Evolutionary conservation across 2,329 filamentous ascomycete genomes (phyloP).

Genomic region (Penicillium frequentans): DNA sequence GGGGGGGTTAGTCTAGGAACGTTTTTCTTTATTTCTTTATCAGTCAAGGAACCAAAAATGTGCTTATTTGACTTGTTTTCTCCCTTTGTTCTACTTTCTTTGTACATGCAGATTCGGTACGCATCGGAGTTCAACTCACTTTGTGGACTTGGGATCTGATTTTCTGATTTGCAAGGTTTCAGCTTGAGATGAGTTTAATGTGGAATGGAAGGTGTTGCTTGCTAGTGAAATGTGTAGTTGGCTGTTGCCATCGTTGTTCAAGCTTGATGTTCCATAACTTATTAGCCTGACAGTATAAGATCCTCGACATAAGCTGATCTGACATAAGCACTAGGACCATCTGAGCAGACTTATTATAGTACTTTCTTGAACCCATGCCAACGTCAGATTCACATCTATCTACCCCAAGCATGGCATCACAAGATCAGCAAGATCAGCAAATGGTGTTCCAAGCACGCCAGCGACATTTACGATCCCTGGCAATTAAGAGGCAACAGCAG

Average conservation of each 20-base stretch:
- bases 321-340: background rate
- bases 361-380: background rate
- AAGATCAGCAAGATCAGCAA: background rate
- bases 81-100: background rate
- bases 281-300: no score
- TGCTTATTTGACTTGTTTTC: slow-evolving; percentile 3
- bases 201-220: background rate
- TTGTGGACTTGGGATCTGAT: background rate
- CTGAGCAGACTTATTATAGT: background rate
- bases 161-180: background rate
- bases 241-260: no score
- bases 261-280: no score
- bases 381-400: background rate
- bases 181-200: background rate
- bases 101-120: background rate
- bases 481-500: background rate
- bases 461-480: background rate
- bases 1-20: slow-evolving; percentile 4
- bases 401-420: background rate
- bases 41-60: background rate
- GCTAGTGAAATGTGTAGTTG: background rate
- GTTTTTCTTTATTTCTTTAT: background rate
- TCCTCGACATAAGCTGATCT: background rate
- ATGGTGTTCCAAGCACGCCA: background rate
- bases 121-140: background rate